Conservation (phyloP, 2,329 filamentous ascomycete genomes). For the Exophiala lecanii-corni region DNA sequence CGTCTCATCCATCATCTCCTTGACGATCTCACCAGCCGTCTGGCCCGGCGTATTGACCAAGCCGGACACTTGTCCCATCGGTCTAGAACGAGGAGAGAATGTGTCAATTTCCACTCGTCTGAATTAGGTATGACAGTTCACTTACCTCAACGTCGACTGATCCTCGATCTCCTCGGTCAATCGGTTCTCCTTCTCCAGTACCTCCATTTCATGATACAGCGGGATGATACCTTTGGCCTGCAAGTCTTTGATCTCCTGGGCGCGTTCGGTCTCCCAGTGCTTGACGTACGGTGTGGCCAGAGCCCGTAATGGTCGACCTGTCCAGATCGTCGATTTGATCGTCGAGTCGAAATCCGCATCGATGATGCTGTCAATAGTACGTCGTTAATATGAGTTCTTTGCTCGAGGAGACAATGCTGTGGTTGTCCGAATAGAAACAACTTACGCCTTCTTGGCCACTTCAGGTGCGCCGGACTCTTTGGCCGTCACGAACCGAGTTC, state of each 20-base stretch:
- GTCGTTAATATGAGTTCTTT: too few relatives aligned
- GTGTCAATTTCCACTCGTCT: too few relatives aligned
- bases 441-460: conserved; percentile 18
- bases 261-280: conserved; percentile 64
- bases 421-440: too few relatives aligned
- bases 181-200: conserved; percentile 20
- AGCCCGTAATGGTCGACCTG: conserved; percentile 68
- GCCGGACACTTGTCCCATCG: conserved; percentile 82
- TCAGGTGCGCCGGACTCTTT: conserved; percentile 56
- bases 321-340: conserved; percentile 69
- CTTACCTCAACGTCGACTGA: conserved; percentile 17
- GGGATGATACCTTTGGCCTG: conserved; percentile 67
- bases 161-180: conserved; percentile 59
- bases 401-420: too few relatives aligned
- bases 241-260: conserved; percentile 60
- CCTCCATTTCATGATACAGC: conserved; percentile 46
- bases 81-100: conserved; percentile 7
- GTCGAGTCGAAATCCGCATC: conserved; percentile 67
- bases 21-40: conserved; percentile 69
- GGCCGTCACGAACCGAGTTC: conserved; percentile 74
- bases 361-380: conserved; percentile 70
- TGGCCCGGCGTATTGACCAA: conserved; percentile 58
- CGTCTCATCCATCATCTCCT: conserved; percentile 74
- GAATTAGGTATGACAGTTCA: too few relatives aligned
- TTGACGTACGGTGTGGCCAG: conserved; percentile 70